These are phyloP conservation scores for Pisolithus thermaeus DNA, from an alignment of 1,284 basidiomycete genomes.

Conservation along the genomic window DNA sequence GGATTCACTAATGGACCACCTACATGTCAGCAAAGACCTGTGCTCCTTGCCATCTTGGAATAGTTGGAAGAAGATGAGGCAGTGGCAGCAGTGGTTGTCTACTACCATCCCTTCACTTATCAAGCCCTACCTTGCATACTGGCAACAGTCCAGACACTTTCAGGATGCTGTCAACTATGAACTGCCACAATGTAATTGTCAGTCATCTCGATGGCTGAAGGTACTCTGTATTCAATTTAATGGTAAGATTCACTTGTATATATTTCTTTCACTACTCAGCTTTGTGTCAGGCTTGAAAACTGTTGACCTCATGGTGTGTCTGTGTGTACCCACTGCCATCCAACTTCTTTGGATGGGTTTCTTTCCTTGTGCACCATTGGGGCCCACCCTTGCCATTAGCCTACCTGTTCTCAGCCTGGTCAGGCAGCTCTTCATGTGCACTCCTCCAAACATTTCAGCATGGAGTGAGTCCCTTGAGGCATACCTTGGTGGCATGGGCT, in stretches of 20 bases:
- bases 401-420: conserved; percentile 9
- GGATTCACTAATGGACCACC: neutral
- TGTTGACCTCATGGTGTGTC: neutral
- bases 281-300: neutral
- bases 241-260: neutral
- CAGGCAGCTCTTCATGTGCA: conserved; percentile 4
- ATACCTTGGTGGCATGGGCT: conserved; percentile 6
- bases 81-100: conserved; percentile 7
- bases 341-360: conserved; percentile 7
- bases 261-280: neutral
- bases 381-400: conserved; percentile 10
- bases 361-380: conserved; percentile 13
- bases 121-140: neutral
- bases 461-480: conserved; percentile 8
- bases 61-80: conserved; percentile 4
- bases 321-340: conserved; percentile 5
- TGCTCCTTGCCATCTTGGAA: neutral
- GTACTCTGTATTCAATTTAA: conserved; percentile 1
- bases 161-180: neutral
- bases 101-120: conserved; percentile 9
- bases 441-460: conserved; percentile 9
- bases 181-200: neutral
- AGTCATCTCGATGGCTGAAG: neutral
- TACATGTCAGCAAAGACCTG: neutral
- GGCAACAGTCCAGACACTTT: neutral